Percentiles rank a stretch among this genome's conserved stretches.
Conservation (phyloP, 306 rosid genomes). For the Oxytropis ochrocephala region DNA sequence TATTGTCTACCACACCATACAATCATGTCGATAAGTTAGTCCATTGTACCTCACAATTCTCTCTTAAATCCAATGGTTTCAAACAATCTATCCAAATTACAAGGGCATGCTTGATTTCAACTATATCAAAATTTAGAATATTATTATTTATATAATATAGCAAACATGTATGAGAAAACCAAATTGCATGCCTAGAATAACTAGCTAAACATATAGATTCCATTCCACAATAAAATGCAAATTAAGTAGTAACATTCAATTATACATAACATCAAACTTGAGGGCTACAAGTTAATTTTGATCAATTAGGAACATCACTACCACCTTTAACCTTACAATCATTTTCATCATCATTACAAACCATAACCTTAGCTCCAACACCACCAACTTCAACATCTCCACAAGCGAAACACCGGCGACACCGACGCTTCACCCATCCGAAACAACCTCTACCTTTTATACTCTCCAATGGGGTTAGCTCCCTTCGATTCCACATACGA, state of each 20-base stretch:
- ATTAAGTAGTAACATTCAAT: not conserved
- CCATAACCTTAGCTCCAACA: conserved; percentile 33
- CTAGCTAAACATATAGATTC: not conserved
- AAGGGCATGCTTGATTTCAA: too few species aligned
- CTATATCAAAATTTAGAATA: too few species aligned
- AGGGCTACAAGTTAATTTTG: too few species aligned
- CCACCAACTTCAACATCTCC: conserved; percentile 28
- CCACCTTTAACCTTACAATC: conserved; percentile 13
- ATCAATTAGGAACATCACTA: conserved; percentile 21
- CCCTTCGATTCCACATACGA: conserved; percentile 27
- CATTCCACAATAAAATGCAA: not conserved
- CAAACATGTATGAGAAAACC: not conserved
- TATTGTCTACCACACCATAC: too few species aligned
- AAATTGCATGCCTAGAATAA: not conserved
- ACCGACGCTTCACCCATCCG: conserved; percentile 43
- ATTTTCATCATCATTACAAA: conserved; percentile 9
- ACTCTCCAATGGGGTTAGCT: conserved; percentile 38
- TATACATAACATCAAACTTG: not conserved
- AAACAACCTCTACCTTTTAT: conserved; percentile 28
- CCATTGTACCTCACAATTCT: too few species aligned
- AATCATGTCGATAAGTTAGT: too few species aligned
- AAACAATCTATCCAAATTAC: too few species aligned
- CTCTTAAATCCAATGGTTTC: too few species aligned
- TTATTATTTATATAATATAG: too few species aligned
- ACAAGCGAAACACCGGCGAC: not conserved